A percentile compares a stretch with the other conserved stretches of the same genome.
These are phyloP conservation scores for Serendipita vermifera DNA, from an alignment of 768 basidiomycete species.

Conservation along the genomic window DNA sequence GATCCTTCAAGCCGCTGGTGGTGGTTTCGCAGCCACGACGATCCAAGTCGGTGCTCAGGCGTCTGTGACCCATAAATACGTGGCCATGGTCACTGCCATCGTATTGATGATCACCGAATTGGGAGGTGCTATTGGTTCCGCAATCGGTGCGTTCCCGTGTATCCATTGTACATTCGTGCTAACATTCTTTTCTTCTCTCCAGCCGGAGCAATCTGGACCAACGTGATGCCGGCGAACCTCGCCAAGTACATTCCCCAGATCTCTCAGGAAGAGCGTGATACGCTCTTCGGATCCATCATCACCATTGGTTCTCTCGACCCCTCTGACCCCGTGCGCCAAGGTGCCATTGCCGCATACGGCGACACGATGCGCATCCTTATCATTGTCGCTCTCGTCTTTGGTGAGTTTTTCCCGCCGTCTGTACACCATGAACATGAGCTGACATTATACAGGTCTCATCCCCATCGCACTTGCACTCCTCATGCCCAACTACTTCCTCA, in stretches of 20 bases:
- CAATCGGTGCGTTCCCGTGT: slow-evolving; percentile 32
- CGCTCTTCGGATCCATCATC: slow-evolving; percentile 17
- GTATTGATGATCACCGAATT: slow-evolving; percentile 58
- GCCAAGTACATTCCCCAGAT: slow-evolving; percentile 17
- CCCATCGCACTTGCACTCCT: slow-evolving; percentile 46
- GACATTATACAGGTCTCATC: no score
- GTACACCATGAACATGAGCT: no score
- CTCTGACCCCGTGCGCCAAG: slow-evolving; percentile 12
- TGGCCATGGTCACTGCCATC: slow-evolving; percentile 53
- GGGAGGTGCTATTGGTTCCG: slow-evolving; percentile 52
- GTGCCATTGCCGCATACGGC: slow-evolving; percentile 20
- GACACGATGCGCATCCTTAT: slow-evolving; percentile 20
- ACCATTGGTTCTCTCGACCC: slow-evolving; percentile 10
- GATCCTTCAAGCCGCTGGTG: slow-evolving; percentile 60
- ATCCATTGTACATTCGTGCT: not conserved
- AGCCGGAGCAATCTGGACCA: slow-evolving; percentile 15
- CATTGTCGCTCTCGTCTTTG: slow-evolving; percentile 1
- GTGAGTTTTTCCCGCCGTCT: not conserved
- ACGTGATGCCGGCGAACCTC: slow-evolving; percentile 19
- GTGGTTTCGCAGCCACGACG: slow-evolving; percentile 50
- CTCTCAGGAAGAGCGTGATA: slow-evolving; percentile 13
- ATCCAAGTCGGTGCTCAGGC: slow-evolving; percentile 53
- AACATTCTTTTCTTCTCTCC: not conserved
- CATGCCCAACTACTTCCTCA: slow-evolving; percentile 55
- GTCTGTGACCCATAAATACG: slow-evolving; percentile 48